Evolutionary conservation across 768 basidiomycete species (phyloP), one percentile per base, ranked within the genome.

Genomic region (Tephrocybe sp.): DNA sequence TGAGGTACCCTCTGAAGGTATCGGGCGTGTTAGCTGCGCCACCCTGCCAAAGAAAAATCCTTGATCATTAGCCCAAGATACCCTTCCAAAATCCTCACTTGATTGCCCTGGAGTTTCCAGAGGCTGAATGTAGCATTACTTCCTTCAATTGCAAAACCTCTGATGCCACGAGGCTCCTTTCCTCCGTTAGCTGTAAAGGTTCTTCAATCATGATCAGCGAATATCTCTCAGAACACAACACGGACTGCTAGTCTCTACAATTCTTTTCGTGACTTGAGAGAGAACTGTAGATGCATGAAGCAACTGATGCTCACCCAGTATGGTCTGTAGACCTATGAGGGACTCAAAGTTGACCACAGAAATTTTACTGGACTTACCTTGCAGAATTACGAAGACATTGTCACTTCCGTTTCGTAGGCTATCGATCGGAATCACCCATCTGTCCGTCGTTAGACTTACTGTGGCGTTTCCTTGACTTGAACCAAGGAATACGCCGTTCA

Each of bases 401-500:
- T 74, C 69, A n/a, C 58, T 51, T 9, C 62, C 68, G 6, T 65
- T 51, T 39, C 63, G 65, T 47, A 78, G 58, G 16, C 62, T 63
- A 16, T 61, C 62, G 15, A 56, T 58, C 0, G 73, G 71, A 25
- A 79, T 66, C 3, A 51, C 57, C 77, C 77, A 79, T 12, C 64
- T 64, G 58, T 76, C 62, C 0, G 70, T 69, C 1, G 73, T 72
- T 40, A 72, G 36, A 53, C 77, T 78, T 34, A 75, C 60, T 2
- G 75, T 69, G 2, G 72, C 48, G 46, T 48, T 70, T 26, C 75
- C 77, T 61, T 73, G 72, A 52, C 68, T 73, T 6, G 77, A 78
- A 9, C 78, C 78, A 28, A 79, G 60, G 63, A 79, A 79, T 4
- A 69, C 58, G 4, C 76, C 73, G 47, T 79, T 78, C 21, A 79